Evolutionary conservation across 371 early-diverging fungal genomes (phyloP).

Genomic region (Syncephalastrum monosporum): DNA sequence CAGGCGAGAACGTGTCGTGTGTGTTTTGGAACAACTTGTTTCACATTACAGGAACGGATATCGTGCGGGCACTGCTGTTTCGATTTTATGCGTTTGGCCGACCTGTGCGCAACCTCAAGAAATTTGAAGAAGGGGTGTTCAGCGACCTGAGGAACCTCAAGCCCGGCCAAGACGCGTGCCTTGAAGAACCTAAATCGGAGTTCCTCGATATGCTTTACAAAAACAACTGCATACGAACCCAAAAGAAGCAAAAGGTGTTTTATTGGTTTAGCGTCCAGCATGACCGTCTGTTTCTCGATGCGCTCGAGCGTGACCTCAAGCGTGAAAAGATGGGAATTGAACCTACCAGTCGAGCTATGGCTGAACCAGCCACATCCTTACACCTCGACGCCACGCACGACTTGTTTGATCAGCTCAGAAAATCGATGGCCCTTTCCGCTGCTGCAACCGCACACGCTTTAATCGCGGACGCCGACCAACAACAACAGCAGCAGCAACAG

Average conservation of each 20-base stretch:
- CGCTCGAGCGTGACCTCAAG: conserved; percentile 97
- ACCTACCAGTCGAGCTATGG: conserved; percentile 70
- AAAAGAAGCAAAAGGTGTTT: conserved; percentile 99
- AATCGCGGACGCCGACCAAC: conserved; percentile 15
- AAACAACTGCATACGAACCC: conserved; percentile 98
- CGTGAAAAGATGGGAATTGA: conserved; percentile 85
- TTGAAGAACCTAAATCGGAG: conserved; percentile 97
- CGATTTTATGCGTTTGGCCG: conserved; percentile 93
- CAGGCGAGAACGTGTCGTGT: conserved; percentile 89
- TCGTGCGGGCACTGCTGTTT: conserved; percentile 93
- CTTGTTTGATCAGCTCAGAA: conserved; percentile 54
- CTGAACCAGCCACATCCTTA: conserved; percentile 59
- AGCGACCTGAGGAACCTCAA: conserved; percentile 97
- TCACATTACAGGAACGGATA: conserved; percentile 98
- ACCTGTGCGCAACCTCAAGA: conserved; percentile 91
- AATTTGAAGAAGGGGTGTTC: conserved; percentile 99
- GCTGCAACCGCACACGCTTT: conserved; percentile 33
- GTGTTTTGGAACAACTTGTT: conserved; percentile 90
- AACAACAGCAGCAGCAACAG: conserved; percentile 7
- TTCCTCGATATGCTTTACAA: conserved; percentile 98
- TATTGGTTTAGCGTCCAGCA: conserved; percentile 99
- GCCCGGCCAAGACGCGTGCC: conserved; percentile 94
- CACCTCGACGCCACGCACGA: conserved; percentile 60
- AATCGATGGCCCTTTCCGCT: conserved; percentile 41
- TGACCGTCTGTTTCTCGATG: conserved; percentile 96